Evolutionary conservation across 768 basidiomycete species (phyloP).

Genomic region (Auricularia heimuer): DNA sequence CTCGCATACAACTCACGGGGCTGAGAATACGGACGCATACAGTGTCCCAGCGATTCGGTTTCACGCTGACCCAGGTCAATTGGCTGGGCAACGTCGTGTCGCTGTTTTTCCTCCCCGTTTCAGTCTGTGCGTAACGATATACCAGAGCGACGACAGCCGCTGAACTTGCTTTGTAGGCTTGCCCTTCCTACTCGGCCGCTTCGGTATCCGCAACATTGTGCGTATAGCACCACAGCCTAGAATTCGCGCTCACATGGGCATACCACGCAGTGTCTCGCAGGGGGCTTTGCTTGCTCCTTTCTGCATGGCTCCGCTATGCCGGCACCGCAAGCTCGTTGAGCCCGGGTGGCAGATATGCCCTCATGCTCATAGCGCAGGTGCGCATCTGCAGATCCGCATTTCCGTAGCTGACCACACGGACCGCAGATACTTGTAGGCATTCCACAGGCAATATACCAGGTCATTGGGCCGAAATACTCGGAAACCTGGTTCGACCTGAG

Average conservation of each 20-base stretch:
- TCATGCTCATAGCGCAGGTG: conserved; percentile 67
- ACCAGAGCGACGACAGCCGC: background rate
- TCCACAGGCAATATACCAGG: conserved; percentile 64
- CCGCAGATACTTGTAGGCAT: conserved; percentile 50
- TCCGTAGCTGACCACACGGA: background rate
- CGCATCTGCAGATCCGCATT: background rate
- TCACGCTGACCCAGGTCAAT: conserved; percentile 62
- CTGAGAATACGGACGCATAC: background rate
- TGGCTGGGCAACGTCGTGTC: conserved; percentile 70
- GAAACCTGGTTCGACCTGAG: conserved; percentile 75
- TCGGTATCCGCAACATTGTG: conserved; percentile 56
- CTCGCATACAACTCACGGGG: background rate
- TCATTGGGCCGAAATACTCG: conserved; percentile 71
- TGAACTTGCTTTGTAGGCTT: background rate
- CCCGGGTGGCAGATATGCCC: conserved; percentile 43
- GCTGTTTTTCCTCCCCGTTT: conserved; percentile 51
- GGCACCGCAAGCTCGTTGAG: conserved; percentile 51
- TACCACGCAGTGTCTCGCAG: conserved; percentile 47
- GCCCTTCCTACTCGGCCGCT: conserved; percentile 47
- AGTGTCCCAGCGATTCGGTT: conserved; percentile 57
- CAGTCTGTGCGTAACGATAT: conserved; percentile 32
- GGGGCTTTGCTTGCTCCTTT: conserved; percentile 43
- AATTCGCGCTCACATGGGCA: background rate
- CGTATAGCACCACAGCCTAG: conserved; percentile 16
- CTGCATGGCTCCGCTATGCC: conserved; percentile 70